phyloP scores from a whole-genome alignment of 306 rosid species.

The Vicia sativa region DNA sequence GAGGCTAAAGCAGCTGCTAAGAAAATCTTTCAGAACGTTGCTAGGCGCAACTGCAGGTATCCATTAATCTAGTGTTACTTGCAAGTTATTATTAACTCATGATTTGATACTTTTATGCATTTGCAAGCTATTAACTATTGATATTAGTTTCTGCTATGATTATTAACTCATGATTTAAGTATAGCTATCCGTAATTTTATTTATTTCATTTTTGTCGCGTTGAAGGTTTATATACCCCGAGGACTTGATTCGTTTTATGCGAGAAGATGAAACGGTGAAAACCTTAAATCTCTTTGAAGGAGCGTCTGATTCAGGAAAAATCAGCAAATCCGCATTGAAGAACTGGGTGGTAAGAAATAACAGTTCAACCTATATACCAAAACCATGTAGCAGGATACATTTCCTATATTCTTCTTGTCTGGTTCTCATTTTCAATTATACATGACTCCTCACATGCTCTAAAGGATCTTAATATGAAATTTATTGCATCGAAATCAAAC shows the following conservation, averaged over 20 bases:
- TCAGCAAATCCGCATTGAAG: slow-evolving; percentile 74
- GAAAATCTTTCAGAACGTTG: slow-evolving; percentile 82
- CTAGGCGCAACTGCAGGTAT: slow-evolving; percentile 71
- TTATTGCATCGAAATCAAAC: slow-evolving; percentile 4
- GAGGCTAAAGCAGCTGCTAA: slow-evolving; percentile 86
- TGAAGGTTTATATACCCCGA: slow-evolving; percentile 59
- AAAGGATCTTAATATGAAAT: too few species aligned
- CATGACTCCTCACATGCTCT: too few species aligned
- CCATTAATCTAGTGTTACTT: slow-evolving; percentile 1
- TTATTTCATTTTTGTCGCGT: slow-evolving; percentile 12
- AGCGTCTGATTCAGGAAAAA: slow-evolving; percentile 56
- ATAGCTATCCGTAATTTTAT: slow-evolving; percentile 1
- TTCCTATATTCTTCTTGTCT: too few species aligned
- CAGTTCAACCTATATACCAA: not conserved
- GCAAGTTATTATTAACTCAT: not conserved
- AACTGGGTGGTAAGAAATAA: slow-evolving; percentile 85
- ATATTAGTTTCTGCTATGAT: slow-evolving; percentile 9
- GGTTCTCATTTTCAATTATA: too few species aligned
- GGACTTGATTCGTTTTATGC: slow-evolving; percentile 81
- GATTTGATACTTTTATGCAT: not conserved
- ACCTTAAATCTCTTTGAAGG: slow-evolving; percentile 81
- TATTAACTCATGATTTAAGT: not conserved
- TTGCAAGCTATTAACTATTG: not conserved
- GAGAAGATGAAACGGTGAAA: slow-evolving; percentile 73
- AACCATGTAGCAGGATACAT: not conserved